Evolutionary conservation across 2,329 filamentous ascomycete species (phyloP), one percentile per base, ranked within the genome.

Genomic region (Trichoderma oligosporum): DNA sequence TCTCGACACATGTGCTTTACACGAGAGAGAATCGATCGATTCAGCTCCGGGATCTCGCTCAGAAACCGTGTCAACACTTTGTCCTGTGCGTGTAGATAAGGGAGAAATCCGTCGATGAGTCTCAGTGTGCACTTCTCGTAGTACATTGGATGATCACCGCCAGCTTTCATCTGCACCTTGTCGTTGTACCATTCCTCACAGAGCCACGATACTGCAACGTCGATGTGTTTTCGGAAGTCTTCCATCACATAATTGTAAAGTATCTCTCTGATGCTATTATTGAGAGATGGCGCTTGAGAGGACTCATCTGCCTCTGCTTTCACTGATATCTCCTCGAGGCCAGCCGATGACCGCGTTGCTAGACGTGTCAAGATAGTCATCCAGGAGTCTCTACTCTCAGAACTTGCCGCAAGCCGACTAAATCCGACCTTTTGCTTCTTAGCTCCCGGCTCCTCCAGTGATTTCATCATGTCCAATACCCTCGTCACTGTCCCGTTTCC

Each of bases 111-210:
- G 67, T 97, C 91, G 16, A 99, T 79, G n/a, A 97, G 79, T 59
- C 86, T 87, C 60, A 92, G 73, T 2, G 85, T 84, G 82, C 89
- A 95, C 67, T 84, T 84, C 59, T 91, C 85, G 71, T 96, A 97
- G 70, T 94, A 83, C 31, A 81, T 68, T 3, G 82, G 78, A 7
- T 80, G 78, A 38, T 79, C 76, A 9, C 70, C 69, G 31, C 71
- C 71, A n/a, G 68, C 67, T 54, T 71, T 76, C 57, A 67, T 75
- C 60, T 70, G 74, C 62, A 76, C 73, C 70, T 72, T 85, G 70
- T 97, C 93, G 66, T 92, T 95, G 72, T 96, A 97, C 93, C 94
- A 99, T 73, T 99, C 94, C 71, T 99, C 94, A 65, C 88, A 96
- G 14, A 99, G 80, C 94, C 94, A 99, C 7, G 87, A 86, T 51